These are phyloP conservation scores for Meyerozyma guilliermondii DNA, from an alignment of 1,139 yeast genomes.

Conservation along the genomic window DNA sequence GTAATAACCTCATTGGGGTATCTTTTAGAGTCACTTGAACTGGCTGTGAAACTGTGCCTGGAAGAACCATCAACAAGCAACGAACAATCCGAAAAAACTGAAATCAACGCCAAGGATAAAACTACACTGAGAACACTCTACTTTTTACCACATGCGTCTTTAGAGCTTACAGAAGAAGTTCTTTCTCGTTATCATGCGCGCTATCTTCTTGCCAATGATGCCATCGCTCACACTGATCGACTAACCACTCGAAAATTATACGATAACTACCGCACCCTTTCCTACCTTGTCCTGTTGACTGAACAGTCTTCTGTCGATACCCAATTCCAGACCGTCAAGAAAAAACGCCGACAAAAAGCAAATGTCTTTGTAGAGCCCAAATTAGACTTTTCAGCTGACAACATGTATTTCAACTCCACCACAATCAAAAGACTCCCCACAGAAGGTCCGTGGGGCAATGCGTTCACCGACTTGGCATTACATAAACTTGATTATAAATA, in stretches of 20 bases:
- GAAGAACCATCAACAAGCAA: conserved; percentile 14
- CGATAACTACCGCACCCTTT: conserved; percentile 35
- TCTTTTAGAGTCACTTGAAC: conserved; percentile 11
- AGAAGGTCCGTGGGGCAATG: conserved; percentile 44
- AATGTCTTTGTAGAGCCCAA: conserved; percentile 24
- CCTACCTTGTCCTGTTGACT: conserved; percentile 32
- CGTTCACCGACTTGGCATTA: conserved; percentile 50
- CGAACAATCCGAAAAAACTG: background rate
- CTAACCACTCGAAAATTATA: conserved; percentile 36
- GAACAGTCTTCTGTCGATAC: conserved; percentile 14
- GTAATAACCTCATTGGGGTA: conserved; percentile 20
- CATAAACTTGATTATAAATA: conserved; percentile 17
- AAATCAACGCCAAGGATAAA: background rate
- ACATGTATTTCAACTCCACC: conserved; percentile 27
- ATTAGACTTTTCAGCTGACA: conserved; percentile 30
- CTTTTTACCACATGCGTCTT: conserved; percentile 75
- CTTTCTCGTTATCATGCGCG: conserved; percentile 28
- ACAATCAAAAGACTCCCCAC: conserved; percentile 12
- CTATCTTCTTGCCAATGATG: conserved; percentile 43
- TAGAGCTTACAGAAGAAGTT: conserved; percentile 47
- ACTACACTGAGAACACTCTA: conserved; percentile 28
- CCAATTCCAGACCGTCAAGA: conserved; percentile 28
- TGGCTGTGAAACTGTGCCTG: conserved; percentile 7
- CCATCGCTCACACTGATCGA: conserved; percentile 49
- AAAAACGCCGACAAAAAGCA: conserved; percentile 22